Conservation (phyloP, 1,284 basidiomycete genomes). For the Boletus subluridellus region DNA sequence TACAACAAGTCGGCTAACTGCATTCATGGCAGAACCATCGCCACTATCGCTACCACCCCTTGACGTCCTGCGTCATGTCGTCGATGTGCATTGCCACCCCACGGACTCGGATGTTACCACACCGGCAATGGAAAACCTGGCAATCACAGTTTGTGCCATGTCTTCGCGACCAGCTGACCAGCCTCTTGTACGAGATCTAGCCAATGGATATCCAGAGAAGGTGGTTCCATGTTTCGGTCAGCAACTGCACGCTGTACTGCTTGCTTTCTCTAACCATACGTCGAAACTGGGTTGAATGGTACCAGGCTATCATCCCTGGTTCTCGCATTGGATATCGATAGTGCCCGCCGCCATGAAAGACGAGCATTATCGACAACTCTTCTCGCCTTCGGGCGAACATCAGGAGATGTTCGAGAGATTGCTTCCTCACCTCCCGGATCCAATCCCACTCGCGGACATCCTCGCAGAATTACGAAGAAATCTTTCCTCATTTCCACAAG, state of each 20-base stretch:
- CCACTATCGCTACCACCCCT: slow-evolving; percentile 22
- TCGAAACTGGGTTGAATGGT: slow-evolving; percentile 10
- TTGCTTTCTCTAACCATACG: slow-evolving; percentile 10
- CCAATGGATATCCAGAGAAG: slow-evolving; percentile 54
- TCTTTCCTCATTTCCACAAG: slow-evolving; percentile 55
- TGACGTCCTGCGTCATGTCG: slow-evolving; percentile 57
- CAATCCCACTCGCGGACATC: slow-evolving; percentile 51
- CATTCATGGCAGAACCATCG: background rate
- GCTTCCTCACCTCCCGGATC: slow-evolving; percentile 59
- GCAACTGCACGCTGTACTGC: slow-evolving; percentile 20
- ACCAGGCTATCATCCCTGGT: slow-evolving; percentile 83
- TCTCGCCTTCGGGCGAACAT: slow-evolving; percentile 40
- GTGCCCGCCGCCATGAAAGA: slow-evolving; percentile 45
- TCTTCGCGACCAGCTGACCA: slow-evolving; percentile 64
- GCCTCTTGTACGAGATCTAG: slow-evolving; percentile 56
- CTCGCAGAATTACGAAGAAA: slow-evolving; percentile 53
- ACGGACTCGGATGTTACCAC: slow-evolving; percentile 57
- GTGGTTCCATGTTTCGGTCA: slow-evolving; percentile 75
- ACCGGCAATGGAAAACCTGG: slow-evolving; percentile 48
- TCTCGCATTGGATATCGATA: slow-evolving; percentile 65
- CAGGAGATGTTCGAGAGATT: slow-evolving; percentile 48
- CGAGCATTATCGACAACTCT: slow-evolving; percentile 63
- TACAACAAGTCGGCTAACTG: background rate
- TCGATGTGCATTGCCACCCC: slow-evolving; percentile 80
- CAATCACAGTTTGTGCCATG: slow-evolving; percentile 73